These are phyloP conservation scores for Apiotrichum gamsii DNA, from an alignment of 1,284 basidiomycete genomes.

Conservation along the genomic window DNA sequence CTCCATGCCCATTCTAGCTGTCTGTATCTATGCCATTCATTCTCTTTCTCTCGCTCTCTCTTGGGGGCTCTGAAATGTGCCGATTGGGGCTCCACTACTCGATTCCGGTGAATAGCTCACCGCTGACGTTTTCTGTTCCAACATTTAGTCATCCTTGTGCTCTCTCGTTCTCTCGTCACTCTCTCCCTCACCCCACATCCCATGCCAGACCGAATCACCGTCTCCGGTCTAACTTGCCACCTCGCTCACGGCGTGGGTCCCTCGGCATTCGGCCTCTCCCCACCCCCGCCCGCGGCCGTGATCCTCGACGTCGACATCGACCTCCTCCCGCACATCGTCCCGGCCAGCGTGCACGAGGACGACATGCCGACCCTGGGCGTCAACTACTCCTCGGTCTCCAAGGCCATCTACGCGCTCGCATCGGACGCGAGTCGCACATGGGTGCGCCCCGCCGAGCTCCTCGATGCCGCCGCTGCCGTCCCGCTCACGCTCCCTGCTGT, in stretches of 20 bases:
- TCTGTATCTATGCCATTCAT: no score
- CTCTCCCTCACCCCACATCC: no score
- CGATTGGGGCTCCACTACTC: no score
- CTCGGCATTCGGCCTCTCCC: conserved; percentile 40
- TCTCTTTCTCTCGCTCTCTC: no score
- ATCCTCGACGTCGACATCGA: conserved; percentile 30
- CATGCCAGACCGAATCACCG: conserved; percentile 30
- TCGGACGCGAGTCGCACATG: conserved; percentile 12
- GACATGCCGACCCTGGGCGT: conserved; percentile 41
- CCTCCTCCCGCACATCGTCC: conserved; percentile 30
- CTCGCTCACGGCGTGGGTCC: conserved; percentile 41
- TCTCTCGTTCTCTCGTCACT: no score
- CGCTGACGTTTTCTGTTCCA: no score
- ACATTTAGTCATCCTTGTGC: no score
- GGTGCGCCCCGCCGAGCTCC: conserved; percentile 21
- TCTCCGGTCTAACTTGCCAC: conserved; percentile 36
- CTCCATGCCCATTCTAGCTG: no score
- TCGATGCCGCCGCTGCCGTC: conserved; percentile 19
- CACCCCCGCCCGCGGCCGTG: conserved; percentile 39
- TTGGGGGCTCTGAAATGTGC: no score
- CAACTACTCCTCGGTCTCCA: conserved; percentile 45
- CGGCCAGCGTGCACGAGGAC: conserved; percentile 31
- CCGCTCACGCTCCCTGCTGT: conserved; percentile 26
- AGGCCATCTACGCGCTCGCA: conserved; percentile 30
- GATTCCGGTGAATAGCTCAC: no score